Evolutionary conservation across 495 filamentous ascomycete species (phyloP), one percentile per base, ranked within the genome.

Genomic region (Chaetomium fimeti): DNA sequence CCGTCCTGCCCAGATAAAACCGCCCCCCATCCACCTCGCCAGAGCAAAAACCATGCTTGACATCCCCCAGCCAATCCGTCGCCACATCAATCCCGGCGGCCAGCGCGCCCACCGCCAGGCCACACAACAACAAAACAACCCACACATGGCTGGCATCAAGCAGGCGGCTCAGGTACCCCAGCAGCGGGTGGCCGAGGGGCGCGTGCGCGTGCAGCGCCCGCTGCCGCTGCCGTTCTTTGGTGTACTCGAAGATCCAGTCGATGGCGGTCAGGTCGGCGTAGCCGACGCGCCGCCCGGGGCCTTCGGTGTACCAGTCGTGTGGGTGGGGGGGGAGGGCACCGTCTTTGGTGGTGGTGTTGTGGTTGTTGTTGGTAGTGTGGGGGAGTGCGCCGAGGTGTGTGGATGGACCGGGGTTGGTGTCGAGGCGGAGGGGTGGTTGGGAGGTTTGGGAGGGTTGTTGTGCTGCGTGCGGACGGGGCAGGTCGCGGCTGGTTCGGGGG

Each of bases 201-300:
- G 3, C 11, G 65, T 80, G 86, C 3, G 87, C 85, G 57, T 85
- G 87, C 12, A 98, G 80, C 18, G 89, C 79, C 11, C 91, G 83
- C 67, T 94, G 84, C 48, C 94, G 85, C 74, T 96, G 91, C 20
- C 94, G 84, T 76, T 98, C 94, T 75, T 97, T 97, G 27, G 92
- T 94, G 74, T 98, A 96, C 76, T 98, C 94, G 72, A 96, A 98
- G 69, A 97, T 98, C 94, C 94, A 98, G 78, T 98, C 94, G 75
- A 98, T 98, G 16, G 95, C 94, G 16, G 95, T 97, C 71, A 97
- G 82, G 78, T 98, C 90, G 68, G 96, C 94, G 76, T 98, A 98
- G 57, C 89, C 92, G 28, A 97, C 92, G 69, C 94, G 86, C 56
- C 93, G 84, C 2, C 94, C 94, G 5, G 91, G 92, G 6, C 91